These are phyloP conservation scores for Mrakiaceae sp. DNA, from an alignment of 1,284 basidiomycete genomes.

Conservation along the genomic window DNA sequence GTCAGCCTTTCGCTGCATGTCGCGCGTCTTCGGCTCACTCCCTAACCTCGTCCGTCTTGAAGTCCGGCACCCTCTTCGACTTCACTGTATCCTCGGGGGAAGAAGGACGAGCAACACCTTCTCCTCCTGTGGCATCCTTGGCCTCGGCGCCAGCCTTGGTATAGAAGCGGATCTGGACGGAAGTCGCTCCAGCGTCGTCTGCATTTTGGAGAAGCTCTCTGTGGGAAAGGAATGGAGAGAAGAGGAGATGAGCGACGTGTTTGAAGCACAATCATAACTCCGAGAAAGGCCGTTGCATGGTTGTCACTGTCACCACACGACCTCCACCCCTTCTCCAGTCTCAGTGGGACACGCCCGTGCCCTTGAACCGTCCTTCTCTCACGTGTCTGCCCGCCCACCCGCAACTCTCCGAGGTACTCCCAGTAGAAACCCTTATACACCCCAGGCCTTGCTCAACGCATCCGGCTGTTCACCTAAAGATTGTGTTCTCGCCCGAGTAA, in stretches of 20 bases:
- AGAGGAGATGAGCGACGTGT: neutral
- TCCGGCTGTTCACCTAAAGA: constrained; percentile 30
- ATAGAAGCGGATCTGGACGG: constrained; percentile 70
- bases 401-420: neutral
- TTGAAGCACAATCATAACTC: neutral
- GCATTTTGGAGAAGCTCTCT: constrained; percentile 89
- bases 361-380: too few species aligned
- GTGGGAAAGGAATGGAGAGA: constrained; percentile 46
- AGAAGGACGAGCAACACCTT: constrained; percentile 29
- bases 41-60: constrained; percentile 43
- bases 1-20: too few species aligned
- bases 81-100: constrained; percentile 4
- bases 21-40: too few species aligned
- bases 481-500: constrained; percentile 87
- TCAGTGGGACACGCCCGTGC: too few species aligned
- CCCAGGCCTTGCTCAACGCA: neutral
- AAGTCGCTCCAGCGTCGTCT: constrained; percentile 13
- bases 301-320: too few species aligned
- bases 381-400: too few species aligned
- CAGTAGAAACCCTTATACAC: neutral
- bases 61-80: constrained; percentile 38
- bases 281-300: too few species aligned
- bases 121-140: constrained; percentile 27
- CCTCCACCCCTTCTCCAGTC: neutral
- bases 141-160: constrained; percentile 46